phyloP scores from a whole-genome alignment of 257 asterid genomes.

The Salvia miltiorrhiza region DNA sequence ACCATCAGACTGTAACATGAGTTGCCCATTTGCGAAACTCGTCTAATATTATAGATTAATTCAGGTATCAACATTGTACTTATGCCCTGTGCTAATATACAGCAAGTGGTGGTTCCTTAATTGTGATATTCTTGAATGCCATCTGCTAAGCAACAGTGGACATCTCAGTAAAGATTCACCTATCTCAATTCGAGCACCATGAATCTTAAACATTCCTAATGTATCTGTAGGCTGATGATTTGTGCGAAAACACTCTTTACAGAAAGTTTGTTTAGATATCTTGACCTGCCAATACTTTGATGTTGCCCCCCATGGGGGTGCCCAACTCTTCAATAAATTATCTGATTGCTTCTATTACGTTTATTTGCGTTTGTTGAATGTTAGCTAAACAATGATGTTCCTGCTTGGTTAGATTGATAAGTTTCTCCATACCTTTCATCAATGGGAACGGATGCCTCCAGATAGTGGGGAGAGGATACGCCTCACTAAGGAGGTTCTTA shows the following conservation, averaged over 20 bases:
- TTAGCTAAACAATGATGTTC: constrained; percentile 10
- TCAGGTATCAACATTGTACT: background rate
- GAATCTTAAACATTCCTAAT: background rate
- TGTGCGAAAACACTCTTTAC: background rate
- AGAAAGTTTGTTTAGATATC: background rate
- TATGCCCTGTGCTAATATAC: too few species aligned
- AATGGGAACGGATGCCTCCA: constrained; percentile 73
- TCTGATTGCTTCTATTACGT: constrained; percentile 5
- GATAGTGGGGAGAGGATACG: constrained; percentile 60
- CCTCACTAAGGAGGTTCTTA: constrained; percentile 70
- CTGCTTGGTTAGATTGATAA: constrained; percentile 71
- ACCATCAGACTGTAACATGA: background rate
- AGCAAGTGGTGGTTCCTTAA: background rate
- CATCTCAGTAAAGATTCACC: background rate
- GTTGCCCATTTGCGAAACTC: background rate
- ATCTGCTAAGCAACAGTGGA: background rate
- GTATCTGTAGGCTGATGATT: background rate
- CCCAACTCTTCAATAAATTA: background rate
- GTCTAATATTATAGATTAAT: background rate
- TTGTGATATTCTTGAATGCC: constrained; percentile 5
- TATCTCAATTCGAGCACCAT: constrained; percentile 11
- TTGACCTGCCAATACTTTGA: constrained; percentile 10
- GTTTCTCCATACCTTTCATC: constrained; percentile 67
- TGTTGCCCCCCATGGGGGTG: too few species aligned
- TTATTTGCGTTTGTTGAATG: constrained; percentile 9